phyloP scores from a whole-genome alignment of 1,284 basidiomycete genomes.

The Trametes polyzona region DNA sequence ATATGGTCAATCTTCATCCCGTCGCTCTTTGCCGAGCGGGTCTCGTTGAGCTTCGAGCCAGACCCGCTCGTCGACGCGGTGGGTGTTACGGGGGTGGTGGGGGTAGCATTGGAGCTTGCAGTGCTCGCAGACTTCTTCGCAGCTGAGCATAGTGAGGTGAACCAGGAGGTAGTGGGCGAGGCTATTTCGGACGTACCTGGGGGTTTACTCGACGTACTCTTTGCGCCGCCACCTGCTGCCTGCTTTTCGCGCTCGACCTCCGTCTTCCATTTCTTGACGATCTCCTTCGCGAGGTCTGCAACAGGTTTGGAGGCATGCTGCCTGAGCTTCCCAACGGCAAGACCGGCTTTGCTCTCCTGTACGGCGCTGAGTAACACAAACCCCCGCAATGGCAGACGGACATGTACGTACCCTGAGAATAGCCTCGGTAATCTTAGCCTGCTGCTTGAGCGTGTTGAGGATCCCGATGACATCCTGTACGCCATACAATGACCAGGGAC shows the following conservation, averaged over 20 bases:
- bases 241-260: slow-evolving; percentile 82
- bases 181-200: slow-evolving; percentile 36
- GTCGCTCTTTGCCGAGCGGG: slow-evolving; percentile 72
- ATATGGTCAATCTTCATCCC: slow-evolving; percentile 60
- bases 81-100: slow-evolving; percentile 51
- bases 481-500: slow-evolving; percentile 3
- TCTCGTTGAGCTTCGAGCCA: slow-evolving; percentile 39
- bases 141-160: slow-evolving; percentile 25
- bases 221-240: slow-evolving; percentile 36
- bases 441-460: slow-evolving; percentile 75
- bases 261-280: slow-evolving; percentile 92
- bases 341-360: slow-evolving; percentile 89
- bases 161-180: too few relatives aligned
- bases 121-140: slow-evolving; percentile 32
- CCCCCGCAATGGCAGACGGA: slow-evolving; percentile 32
- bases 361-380: background rate
- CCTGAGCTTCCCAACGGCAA: slow-evolving; percentile 92
- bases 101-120: slow-evolving; percentile 29
- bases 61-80: slow-evolving; percentile 39
- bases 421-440: slow-evolving; percentile 84
- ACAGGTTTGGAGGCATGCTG: slow-evolving; percentile 75
- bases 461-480: slow-evolving; percentile 73
- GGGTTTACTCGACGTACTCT: slow-evolving; percentile 35
- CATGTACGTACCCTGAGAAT: slow-evolving; percentile 87
- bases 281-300: slow-evolving; percentile 86